phyloP scores from a whole-genome alignment of 495 filamentous ascomycete genomes.

The Tuber brumale region DNA sequence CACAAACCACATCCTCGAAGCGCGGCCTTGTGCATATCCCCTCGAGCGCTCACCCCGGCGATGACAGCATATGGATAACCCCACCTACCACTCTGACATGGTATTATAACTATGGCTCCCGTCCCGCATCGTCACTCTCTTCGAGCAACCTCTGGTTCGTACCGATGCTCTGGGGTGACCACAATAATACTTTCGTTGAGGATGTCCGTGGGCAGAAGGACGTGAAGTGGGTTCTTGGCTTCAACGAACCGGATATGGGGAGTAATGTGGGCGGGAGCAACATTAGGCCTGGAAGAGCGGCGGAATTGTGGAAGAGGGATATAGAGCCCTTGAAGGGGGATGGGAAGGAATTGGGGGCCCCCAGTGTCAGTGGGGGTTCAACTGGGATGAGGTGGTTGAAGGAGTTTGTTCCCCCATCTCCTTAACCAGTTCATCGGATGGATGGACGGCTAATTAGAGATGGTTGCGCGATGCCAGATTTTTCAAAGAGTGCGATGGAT shows the following conservation, averaged over 20 bases:
- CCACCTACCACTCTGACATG: constrained; percentile 57
- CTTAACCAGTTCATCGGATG: neutral
- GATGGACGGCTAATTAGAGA: neutral
- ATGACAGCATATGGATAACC: constrained; percentile 57
- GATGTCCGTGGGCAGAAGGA: constrained; percentile 47
- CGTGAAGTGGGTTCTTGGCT: constrained; percentile 59
- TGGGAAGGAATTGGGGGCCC: constrained; percentile 54
- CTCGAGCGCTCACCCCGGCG: constrained; percentile 46
- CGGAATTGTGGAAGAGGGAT: constrained; percentile 58
- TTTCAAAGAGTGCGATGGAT: constrained; percentile 40
- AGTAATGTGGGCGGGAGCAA: constrained; percentile 52
- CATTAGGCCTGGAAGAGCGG: constrained; percentile 54
- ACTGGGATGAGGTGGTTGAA: constrained; percentile 58
- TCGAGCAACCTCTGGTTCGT: constrained; percentile 59
- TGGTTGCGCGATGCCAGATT: constrained; percentile 17
- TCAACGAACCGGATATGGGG: constrained; percentile 67
- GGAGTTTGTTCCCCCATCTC: constrained; percentile 48
- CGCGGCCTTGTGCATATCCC: constrained; percentile 65
- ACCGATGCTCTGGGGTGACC: constrained; percentile 70
- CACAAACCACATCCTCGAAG: constrained; percentile 52
- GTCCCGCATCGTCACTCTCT: constrained; percentile 48
- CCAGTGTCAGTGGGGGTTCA: constrained; percentile 53
- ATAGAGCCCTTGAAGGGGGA: constrained; percentile 57
- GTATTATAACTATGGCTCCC: constrained; percentile 72
- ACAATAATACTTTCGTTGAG: constrained; percentile 46